Conservation (phyloP, 2,329 filamentous ascomycete genomes). For the Dactylellina parvicollis region DNA sequence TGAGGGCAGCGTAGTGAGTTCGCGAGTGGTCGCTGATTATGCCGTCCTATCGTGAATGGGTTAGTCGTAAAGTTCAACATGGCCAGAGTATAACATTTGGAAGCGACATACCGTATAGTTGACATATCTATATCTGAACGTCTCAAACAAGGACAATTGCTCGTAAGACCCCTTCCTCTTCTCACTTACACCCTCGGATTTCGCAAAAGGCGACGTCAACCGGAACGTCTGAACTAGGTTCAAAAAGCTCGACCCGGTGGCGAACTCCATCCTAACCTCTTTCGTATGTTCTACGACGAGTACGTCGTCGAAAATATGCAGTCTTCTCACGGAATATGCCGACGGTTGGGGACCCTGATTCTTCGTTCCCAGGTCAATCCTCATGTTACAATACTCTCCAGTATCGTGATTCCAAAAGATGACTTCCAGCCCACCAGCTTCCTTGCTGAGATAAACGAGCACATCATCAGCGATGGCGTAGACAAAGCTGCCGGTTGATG, state of each 20-base stretch:
- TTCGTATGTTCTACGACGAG: constrained; percentile 48
- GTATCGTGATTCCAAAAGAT: constrained; percentile 51
- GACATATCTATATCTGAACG: constrained; percentile 48
- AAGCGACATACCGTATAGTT: constrained; percentile 44
- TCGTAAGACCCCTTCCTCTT: constrained; percentile 31
- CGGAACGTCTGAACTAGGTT: constrained; percentile 36
- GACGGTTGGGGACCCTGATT: constrained; percentile 38
- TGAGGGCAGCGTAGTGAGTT: constrained; percentile 50
- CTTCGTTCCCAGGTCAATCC: constrained; percentile 37
- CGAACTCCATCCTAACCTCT: constrained; percentile 26
- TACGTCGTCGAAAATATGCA: constrained; percentile 41
- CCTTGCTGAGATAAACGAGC: constrained; percentile 39
- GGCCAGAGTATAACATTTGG: neutral
- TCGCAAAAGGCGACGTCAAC: constrained; percentile 36
- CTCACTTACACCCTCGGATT: neutral
- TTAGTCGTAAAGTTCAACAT: neutral
- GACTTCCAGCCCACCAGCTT: constrained; percentile 40
- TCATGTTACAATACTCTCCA: constrained; percentile 43
- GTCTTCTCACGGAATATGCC: constrained; percentile 27
- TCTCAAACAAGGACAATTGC: constrained; percentile 45
- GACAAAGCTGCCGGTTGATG: constrained; percentile 30
- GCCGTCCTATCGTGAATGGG: constrained; percentile 26
- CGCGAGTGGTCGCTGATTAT: constrained; percentile 49
- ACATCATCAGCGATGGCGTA: constrained; percentile 48
- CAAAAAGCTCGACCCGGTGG: constrained; percentile 27